Evolutionary conservation across 768 basidiomycete species (phyloP), one percentile per base, ranked within the genome.

Genomic region (Serendipita sp.): DNA sequence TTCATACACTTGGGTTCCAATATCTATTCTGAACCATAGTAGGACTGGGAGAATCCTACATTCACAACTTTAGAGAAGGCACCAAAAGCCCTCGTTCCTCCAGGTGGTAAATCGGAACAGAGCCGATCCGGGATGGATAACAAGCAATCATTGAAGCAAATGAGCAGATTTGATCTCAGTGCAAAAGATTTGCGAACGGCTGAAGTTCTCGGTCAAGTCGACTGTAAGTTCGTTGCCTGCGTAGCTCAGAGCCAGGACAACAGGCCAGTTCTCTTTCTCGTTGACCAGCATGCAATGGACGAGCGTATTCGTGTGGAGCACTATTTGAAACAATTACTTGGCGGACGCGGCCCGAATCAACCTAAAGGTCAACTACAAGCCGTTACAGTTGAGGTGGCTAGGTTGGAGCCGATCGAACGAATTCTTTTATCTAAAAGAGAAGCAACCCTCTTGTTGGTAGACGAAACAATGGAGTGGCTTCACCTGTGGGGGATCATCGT

Each of bases 251-350:
- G 32, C 4, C 18, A 75, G 65, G 69, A 71, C 54, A 65, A 62
- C 24, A 69, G 67, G 51, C 58, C 67, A 64, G 71, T 75, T 1
- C 79, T 98, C 35, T 77, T 95, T 37, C 79, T 98, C 63, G 79
- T 99, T 54, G 96, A 99, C 76, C 96, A 99, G 73, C 96, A 99
- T 72, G 96, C 96, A 11, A 95, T 94, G n/a, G 92, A 96, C 71
- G 96, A 99, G 74, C 85, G 96, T 24, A 77, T 97, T 51, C 84
- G 94, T 24, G 90, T 98, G 66, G 96, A 99, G 75, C 75, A 76
- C 32, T 88, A 90, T 72, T 78, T 95, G 69, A 79, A 78, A 67
- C 82, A 83, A 54, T 71, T 92, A n/a, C 92, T 90, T 74, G 72
- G 78, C 54, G 85, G 41, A 13, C 41, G 41, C 41, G 41, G 13